Evolutionary conservation across 495 filamentous ascomycete species (phyloP).

Genomic region (Baudoinia panamericana): DNA sequence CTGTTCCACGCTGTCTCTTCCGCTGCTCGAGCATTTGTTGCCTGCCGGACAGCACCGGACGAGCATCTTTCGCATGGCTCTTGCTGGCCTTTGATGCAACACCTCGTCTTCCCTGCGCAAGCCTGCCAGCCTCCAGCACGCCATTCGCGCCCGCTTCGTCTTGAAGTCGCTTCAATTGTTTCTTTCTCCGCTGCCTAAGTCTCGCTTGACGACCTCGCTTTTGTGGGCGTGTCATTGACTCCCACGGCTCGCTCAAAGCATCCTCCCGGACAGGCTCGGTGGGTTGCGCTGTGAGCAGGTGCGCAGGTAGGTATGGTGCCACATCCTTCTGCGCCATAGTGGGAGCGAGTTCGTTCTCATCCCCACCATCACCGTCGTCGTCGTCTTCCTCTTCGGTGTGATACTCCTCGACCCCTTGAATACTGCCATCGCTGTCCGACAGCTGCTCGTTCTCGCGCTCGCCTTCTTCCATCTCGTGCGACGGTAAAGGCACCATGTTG

Average conservation of each 20-base stretch:
- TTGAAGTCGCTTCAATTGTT: constrained; percentile 1
- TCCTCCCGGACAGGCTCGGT: background rate
- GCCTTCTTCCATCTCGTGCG: background rate
- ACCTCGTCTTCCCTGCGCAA: constrained; percentile 14
- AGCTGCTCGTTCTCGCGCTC: background rate
- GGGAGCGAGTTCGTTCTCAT: background rate
- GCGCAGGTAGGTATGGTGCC: constrained; percentile 8
- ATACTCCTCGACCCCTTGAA: constrained; percentile 5
- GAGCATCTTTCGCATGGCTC: no score
- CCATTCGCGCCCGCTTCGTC: constrained; percentile 6
- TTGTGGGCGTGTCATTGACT: constrained; percentile 1
- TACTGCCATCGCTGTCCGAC: background rate
- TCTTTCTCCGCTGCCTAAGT: constrained; percentile 10
- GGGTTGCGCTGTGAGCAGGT: constrained; percentile 7
- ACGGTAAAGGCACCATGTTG: no score
- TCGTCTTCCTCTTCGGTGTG: background rate
- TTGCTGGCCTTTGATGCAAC: background rate
- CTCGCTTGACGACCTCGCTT: constrained; percentile 4
- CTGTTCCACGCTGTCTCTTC: constrained; percentile 2
- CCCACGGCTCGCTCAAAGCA: background rate
- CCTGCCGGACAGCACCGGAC: constrained; percentile 7
- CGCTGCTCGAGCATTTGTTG: constrained; percentile 14
- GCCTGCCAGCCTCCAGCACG: constrained; percentile 12
- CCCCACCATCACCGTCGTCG: background rate
- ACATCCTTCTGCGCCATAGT: background rate